phyloP scores from a whole-genome alignment of 306 rosid genomes.

The Sicyos baderoa region DNA sequence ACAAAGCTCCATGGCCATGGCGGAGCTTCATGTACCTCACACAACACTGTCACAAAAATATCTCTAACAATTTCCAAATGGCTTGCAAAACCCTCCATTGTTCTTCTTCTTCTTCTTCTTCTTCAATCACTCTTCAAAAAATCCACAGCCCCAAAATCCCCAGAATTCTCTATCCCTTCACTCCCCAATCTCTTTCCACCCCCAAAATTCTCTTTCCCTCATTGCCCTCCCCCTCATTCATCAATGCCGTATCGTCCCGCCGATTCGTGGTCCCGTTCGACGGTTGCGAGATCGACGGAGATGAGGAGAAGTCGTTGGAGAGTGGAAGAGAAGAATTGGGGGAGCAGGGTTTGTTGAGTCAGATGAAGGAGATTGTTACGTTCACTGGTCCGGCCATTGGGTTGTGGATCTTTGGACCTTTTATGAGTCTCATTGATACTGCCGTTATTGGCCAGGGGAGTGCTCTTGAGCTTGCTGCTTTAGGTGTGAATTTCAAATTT shows the following conservation, averaged over 20 bases:
- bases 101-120: slow-evolving; percentile 16
- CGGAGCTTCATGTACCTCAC: not conserved
- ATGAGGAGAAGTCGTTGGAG: slow-evolving; percentile 2
- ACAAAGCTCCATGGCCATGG: not conserved
- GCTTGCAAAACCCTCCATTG: not conserved
- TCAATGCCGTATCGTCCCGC: not conserved
- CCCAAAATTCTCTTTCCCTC: not conserved
- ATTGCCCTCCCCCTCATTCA: not conserved
- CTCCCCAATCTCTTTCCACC: not conserved
- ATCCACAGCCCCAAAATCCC: not conserved
- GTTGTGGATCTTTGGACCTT: slow-evolving; percentile 76
- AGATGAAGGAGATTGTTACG: slow-evolving; percentile 57
- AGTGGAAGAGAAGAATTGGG: slow-evolving; percentile 28
- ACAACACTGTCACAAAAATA: not conserved
- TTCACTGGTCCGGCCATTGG: slow-evolving; percentile 76
- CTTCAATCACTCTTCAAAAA: slow-evolving; percentile 1
- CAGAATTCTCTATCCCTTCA: not conserved
- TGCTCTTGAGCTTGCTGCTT: slow-evolving; percentile 85
- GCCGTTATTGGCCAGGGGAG: slow-evolving; percentile 85
- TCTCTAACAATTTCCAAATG: slow-evolving; percentile 4
- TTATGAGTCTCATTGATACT: slow-evolving; percentile 84
- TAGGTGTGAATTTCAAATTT: slow-evolving; percentile 45
- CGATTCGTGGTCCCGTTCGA: not conserved
- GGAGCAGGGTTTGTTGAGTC: slow-evolving; percentile 44
- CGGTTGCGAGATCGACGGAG: not conserved